Percentiles rank a stretch among this genome's conserved stretches.
Evolutionary conservation across 805 yeast species (phyloP).

Genomic region (Candida suzukii): DNA sequence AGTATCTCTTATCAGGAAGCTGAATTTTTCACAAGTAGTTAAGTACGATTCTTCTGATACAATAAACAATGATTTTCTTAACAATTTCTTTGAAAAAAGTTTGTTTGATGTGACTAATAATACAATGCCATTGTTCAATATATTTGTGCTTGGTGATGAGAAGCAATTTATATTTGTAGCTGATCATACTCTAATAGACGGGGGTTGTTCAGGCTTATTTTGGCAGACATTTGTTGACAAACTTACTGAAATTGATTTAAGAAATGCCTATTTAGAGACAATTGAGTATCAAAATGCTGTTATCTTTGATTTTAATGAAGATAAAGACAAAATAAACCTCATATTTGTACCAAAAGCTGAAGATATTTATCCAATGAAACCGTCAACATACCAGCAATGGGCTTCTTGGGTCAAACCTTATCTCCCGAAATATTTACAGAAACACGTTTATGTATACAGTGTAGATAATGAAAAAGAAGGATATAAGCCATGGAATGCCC

Average conservation of each 20-base stretch:
- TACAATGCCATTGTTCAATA: not conserved
- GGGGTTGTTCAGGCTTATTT: not conserved
- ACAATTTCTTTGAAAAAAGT: not conserved
- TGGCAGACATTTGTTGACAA: not conserved
- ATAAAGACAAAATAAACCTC: not conserved
- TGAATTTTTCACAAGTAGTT: not conserved
- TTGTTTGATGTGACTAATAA: not conserved
- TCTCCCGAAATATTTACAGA: not conserved
- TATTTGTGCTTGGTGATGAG: not conserved
- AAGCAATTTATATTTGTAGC: not conserved
- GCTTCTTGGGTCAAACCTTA: not conserved
- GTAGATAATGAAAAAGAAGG: not conserved
- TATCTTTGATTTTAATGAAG: not conserved
- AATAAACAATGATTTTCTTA: not conserved
- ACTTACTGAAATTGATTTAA: not conserved
- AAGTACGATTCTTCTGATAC: not conserved
- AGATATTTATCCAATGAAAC: not conserved
- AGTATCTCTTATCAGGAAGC: not conserved
- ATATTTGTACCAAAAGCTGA: not conserved
- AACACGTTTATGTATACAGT: not conserved
- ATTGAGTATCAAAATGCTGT: not conserved
- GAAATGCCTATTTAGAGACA: not conserved
- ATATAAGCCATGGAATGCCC: not conserved
- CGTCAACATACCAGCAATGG: not conserved
- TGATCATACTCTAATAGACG: conserved; percentile 1